A percentile compares a stretch with the other conserved stretches of the same genome.
Conservation (phyloP, 1,139 yeast species). For the Chernovozyma aurita region DNA sequence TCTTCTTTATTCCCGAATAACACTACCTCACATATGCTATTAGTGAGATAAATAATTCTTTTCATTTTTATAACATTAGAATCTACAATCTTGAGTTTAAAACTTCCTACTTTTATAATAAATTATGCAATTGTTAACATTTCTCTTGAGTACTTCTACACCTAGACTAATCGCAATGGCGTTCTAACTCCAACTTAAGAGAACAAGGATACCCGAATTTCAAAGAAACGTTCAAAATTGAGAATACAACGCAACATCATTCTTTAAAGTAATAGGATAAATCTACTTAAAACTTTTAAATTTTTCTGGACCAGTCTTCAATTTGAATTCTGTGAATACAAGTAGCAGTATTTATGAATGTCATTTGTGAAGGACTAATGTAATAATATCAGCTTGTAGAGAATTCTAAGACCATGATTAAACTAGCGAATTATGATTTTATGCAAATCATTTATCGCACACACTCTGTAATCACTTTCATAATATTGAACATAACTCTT, state of each 20-base stretch:
- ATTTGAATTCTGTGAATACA: too few relatives aligned
- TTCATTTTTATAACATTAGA: not conserved
- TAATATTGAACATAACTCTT: too few relatives aligned
- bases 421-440: too few relatives aligned
- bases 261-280: slow-evolving; percentile 32
- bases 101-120: slow-evolving; percentile 10
- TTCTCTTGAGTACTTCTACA: slow-evolving; percentile 32
- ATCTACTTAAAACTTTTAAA: slow-evolving; percentile 65
- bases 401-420: too few relatives aligned
- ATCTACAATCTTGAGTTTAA: not conserved
- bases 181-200: slow-evolving; percentile 40
- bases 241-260: slow-evolving; percentile 30
- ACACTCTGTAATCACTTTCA: too few relatives aligned
- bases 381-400: too few relatives aligned
- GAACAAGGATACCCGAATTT: slow-evolving; percentile 29
- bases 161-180: slow-evolving; percentile 27
- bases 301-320: slow-evolving; percentile 20
- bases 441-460: too few relatives aligned
- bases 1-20: too few relatives aligned
- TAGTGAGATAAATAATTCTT: not conserved
- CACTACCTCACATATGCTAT: too few relatives aligned
- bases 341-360: too few relatives aligned
- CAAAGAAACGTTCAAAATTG: slow-evolving; percentile 32
- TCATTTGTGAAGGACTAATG: too few relatives aligned
- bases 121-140: slow-evolving; percentile 21